Evolutionary conservation across 2,329 filamentous ascomycete species (phyloP).

Genomic region (Colletotrichum cereale): DNA sequence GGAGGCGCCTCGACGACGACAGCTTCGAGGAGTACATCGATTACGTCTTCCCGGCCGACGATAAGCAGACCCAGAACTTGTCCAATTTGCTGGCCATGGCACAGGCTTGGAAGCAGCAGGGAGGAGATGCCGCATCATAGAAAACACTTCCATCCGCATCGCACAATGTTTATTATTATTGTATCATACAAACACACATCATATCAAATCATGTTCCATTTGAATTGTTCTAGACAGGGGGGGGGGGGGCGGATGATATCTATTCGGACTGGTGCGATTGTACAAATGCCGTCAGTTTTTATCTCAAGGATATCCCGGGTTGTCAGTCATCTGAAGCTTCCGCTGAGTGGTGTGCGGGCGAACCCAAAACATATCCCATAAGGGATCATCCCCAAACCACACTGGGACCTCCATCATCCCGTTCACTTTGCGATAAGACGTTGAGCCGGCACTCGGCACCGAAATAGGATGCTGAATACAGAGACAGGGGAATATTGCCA

Average conservation of each 20-base stretch:
- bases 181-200: neutral
- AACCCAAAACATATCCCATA: neutral
- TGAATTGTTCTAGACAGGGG: neutral
- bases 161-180: neutral
- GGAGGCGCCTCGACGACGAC: conserved; percentile 91
- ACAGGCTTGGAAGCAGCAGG: conserved; percentile 85
- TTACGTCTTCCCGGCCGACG: conserved; percentile 96
- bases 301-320: neutral
- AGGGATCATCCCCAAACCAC: neutral
- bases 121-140: conserved; percentile 48
- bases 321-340: conserved; percentile 9
- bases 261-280: conserved; percentile 3
- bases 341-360: neutral
- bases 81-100: conserved; percentile 88
- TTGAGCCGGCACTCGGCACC: neutral
- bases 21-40: conserved; percentile 97
- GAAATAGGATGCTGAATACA: neutral
- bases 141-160: neutral
- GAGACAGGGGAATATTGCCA: neutral
- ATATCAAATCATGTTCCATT: conserved; percentile 1
- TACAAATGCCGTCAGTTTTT: neutral
- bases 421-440: neutral
- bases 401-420: too few relatives aligned
- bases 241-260: too few relatives aligned
- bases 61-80: conserved; percentile 85